Evolutionary conservation across 495 filamentous ascomycete genomes (phyloP).

Genomic region (Thozetella sp.): DNA sequence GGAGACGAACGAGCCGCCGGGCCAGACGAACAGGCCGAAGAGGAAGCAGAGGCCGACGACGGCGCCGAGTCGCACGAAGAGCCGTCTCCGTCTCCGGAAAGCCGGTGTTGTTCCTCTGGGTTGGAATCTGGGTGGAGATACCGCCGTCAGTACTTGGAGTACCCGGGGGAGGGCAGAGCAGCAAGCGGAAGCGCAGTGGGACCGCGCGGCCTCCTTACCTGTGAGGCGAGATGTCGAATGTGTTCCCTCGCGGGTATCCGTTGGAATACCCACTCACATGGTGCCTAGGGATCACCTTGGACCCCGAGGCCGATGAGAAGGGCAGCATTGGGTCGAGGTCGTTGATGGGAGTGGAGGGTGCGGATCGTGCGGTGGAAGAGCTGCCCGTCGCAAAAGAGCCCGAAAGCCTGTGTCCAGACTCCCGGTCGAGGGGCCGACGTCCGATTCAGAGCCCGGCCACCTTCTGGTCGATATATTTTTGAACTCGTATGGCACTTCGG

Average conservation of each 20-base stretch:
- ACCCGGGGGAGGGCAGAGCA: no score
- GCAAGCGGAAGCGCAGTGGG: conserved; percentile 8
- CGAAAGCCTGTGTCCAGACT: conserved; percentile 9
- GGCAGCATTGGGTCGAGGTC: conserved; percentile 36
- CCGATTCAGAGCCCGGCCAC: neutral
- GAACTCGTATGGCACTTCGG: conserved; percentile 1
- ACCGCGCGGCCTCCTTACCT: conserved; percentile 55
- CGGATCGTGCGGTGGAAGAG: neutral
- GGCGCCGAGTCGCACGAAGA: conserved; percentile 67
- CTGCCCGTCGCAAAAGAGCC: conserved; percentile 8
- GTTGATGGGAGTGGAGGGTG: conserved; percentile 5
- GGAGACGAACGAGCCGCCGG: conserved; percentile 67
- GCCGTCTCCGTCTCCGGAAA: conserved; percentile 71
- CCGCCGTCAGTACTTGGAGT: no score
- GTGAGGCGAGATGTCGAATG: conserved; percentile 88
- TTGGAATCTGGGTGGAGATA: conserved; percentile 67
- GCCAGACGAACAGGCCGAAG: conserved; percentile 64
- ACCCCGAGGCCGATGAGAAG: conserved; percentile 39
- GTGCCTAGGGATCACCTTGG: conserved; percentile 60
- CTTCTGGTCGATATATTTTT: neutral
- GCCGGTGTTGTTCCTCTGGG: conserved; percentile 74
- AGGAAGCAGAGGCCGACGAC: conserved; percentile 52
- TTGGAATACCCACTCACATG: conserved; percentile 71
- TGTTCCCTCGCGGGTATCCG: conserved; percentile 70
- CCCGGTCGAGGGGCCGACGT: neutral